phyloP scores from a whole-genome alignment of 23 red algal species.

The Gracilaria vermiculophylla region DNA sequence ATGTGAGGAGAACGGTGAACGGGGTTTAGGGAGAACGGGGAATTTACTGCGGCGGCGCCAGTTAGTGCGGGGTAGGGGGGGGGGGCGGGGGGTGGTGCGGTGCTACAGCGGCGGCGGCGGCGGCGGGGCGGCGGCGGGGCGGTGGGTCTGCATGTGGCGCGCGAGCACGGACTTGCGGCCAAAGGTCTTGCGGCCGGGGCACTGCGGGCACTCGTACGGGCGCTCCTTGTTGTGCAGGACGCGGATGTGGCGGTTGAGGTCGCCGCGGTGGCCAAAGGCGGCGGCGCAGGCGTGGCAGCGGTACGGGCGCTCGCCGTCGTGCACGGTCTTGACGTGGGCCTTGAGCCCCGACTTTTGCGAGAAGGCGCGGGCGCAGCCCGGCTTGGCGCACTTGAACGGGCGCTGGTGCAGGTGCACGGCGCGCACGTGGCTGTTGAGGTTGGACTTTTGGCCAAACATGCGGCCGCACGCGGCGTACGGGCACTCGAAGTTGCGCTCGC shows the following conservation, averaged over 20 bases:
- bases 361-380: constrained; percentile 33
- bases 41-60: background rate
- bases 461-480: constrained; percentile 36
- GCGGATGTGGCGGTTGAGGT: constrained; percentile 70
- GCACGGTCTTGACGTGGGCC: constrained; percentile 53
- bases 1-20: too few species aligned
- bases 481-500: constrained; percentile 55
- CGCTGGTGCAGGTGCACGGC: constrained; percentile 54
- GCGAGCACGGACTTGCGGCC: constrained; percentile 45
- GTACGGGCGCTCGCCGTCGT: constrained; percentile 48
- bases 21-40: too few species aligned
- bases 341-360: constrained; percentile 43
- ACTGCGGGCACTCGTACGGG: constrained; percentile 48
- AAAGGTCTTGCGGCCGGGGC: constrained; percentile 37
- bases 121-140: too few species aligned
- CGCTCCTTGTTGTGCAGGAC: constrained; percentile 66
- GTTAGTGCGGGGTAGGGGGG: constrained; percentile 8
- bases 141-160: constrained; percentile 52
- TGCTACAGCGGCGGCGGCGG: too few species aligned
- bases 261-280: constrained; percentile 62
- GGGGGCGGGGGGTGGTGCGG: too few species aligned
- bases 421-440: constrained; percentile 64
- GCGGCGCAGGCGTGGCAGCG: constrained; percentile 43
- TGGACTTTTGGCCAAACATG: constrained; percentile 59
- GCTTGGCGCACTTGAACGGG: constrained; percentile 53